Evolutionary conservation across 345 rosid species (phyloP).

Genomic region (Eucalyptus marginata): DNA sequence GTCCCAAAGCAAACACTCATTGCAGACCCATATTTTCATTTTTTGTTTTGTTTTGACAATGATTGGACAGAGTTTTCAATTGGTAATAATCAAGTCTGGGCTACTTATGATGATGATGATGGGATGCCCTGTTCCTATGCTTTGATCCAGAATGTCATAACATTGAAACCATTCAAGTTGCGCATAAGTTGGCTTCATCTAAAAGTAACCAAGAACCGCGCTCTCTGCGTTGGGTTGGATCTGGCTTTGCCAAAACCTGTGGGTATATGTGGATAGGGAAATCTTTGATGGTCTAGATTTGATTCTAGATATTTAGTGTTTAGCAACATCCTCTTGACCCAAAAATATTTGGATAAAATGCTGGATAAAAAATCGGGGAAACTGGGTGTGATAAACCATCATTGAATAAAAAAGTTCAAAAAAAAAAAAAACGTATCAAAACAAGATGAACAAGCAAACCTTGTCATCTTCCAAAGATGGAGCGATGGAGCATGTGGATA

Average conservation of each 20-base stretch:
- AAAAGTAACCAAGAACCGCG: constrained; percentile 30
- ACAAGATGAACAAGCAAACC: too few species aligned
- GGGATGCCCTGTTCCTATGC: constrained; percentile 36
- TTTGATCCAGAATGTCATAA: constrained; percentile 29
- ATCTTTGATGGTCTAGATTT: background rate
- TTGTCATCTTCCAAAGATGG: too few species aligned
- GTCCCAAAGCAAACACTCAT: constrained; percentile 18
- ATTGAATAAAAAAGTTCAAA: too few species aligned
- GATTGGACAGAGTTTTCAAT: constrained; percentile 33
- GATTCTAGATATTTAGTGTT: background rate
- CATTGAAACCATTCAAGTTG: constrained; percentile 41
- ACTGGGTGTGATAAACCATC: too few species aligned
- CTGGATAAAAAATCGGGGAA: too few species aligned
- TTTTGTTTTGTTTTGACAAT: constrained; percentile 10
- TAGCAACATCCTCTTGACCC: background rate
- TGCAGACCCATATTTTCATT: constrained; percentile 46
- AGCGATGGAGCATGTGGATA: background rate
- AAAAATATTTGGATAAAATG: too few species aligned
- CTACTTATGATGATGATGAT: constrained; percentile 13
- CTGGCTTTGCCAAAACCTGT: constrained; percentile 13
- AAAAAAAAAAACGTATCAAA: too few species aligned
- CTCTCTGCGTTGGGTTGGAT: constrained; percentile 36
- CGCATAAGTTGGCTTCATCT: constrained; percentile 46
- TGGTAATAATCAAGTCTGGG: constrained; percentile 42
- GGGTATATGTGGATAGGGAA: background rate